phyloP scores from a whole-genome alignment of 2,329 filamentous ascomycete species.

The Monosporascus cannonballus region DNA sequence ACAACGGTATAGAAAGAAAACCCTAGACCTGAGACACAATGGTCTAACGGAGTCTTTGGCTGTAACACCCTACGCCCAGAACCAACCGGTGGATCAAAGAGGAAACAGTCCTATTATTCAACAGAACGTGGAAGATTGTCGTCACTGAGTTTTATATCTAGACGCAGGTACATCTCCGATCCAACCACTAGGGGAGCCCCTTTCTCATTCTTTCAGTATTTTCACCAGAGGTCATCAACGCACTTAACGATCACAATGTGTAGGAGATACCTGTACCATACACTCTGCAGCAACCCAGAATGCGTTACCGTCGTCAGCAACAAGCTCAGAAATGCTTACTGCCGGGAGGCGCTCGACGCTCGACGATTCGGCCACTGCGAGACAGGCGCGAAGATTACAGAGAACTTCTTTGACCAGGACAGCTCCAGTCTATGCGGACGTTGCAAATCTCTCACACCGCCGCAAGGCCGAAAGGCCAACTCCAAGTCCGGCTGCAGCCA shows the following conservation, averaged over 20 bases:
- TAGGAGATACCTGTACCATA: constrained; percentile 3
- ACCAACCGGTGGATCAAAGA: too few species aligned
- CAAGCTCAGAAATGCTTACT: constrained; percentile 6
- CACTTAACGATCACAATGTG: constrained; percentile 3
- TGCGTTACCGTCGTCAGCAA: constrained; percentile 1
- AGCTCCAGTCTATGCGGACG: background rate
- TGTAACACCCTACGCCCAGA: too few species aligned
- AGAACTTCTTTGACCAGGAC: background rate
- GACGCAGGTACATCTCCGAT: too few species aligned
- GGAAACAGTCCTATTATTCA: too few species aligned
- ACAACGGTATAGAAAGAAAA: too few species aligned
- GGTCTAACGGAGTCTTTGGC: too few species aligned
- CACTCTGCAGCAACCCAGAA: background rate
- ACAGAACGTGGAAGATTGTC: too few species aligned
- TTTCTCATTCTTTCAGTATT: background rate
- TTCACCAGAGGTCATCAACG: background rate
- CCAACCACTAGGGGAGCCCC: too few species aligned
- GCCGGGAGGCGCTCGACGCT: constrained; percentile 1
- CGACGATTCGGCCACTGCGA: constrained; percentile 6
- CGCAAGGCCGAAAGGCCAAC: background rate
- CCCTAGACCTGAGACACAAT: too few species aligned
- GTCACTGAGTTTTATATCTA: too few species aligned
- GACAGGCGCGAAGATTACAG: background rate
- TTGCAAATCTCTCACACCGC: background rate
- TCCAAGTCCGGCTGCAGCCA: background rate